A percentile compares a stretch with the other conserved stretches of the same genome.
Evolutionary conservation across 2,329 filamentous ascomycete species (phyloP).

Genomic region (Trichophyton rubrum): DNA sequence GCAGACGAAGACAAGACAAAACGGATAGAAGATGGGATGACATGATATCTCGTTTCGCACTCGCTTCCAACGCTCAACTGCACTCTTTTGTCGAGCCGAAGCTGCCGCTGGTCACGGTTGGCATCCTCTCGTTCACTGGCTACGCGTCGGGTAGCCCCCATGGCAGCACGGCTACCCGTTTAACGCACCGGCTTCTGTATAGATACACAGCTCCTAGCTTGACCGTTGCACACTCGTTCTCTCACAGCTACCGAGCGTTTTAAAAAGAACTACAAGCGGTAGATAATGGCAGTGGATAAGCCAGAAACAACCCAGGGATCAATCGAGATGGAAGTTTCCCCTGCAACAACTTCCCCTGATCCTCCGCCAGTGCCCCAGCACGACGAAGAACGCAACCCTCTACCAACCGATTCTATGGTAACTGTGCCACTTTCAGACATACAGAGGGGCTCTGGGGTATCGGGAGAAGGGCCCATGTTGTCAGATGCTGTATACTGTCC

Average conservation of each 20-base stretch:
- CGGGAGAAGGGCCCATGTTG: neutral
- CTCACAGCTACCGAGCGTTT: neutral
- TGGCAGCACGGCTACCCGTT: neutral
- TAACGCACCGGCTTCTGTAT: neutral
- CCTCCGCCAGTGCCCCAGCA: neutral
- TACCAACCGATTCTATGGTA: slow-evolving; percentile 57
- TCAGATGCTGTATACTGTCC: neutral
- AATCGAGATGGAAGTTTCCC: neutral
- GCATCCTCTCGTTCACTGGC: neutral
- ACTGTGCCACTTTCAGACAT: slow-evolving; percentile 61
- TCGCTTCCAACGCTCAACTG: neutral
- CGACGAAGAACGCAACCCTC: slow-evolving; percentile 16
- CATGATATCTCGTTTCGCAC: neutral
- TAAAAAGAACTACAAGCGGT: neutral
- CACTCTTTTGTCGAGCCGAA: neutral
- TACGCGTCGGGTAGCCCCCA: neutral
- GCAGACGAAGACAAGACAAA: neutral
- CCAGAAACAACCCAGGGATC: neutral
- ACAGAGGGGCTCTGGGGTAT: slow-evolving; percentile 33
- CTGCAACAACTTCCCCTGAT: neutral
- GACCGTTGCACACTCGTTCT: neutral
- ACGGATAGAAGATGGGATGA: neutral
- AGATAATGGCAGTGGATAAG: neutral
- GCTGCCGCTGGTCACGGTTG: slow-evolving; percentile 3
- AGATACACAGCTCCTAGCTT: neutral